Evolutionary conservation across 1,284 basidiomycete genomes (phyloP), one percentile per base, ranked within the genome.

Genomic region (Fomitopsis palustris): DNA sequence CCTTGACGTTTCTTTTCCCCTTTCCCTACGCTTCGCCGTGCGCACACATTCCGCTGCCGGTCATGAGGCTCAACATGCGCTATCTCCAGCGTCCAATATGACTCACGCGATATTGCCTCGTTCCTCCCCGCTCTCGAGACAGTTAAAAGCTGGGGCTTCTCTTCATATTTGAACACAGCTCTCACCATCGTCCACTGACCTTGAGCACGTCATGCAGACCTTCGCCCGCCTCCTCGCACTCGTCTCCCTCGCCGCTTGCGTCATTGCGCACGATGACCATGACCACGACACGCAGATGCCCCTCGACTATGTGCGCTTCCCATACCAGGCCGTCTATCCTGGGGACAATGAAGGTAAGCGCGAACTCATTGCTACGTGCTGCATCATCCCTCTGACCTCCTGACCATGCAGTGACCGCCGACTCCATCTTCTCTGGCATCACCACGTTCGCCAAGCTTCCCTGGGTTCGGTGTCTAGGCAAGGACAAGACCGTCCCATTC

Each of bases 361-460:
- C 16, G 25, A 17, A 58, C 43, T 10, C 31, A 33, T 33, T 7
- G 31, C 31, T 33, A 54, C 47, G 56, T 5, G n/a, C 37, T 7
- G 4, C 12, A 35, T 29, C 5, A 53, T n/a, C 23, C 38, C 43
- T 12, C 43, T 54, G 54, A 52, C 25, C 9, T 55, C 16, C 19
- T 52, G 19, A 57, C 56, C n/a, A 52, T 29, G 33, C 58, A 86
- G 86, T 88, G 29, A 88, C 85, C 38, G 86, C 86, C 10, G 81
- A 90, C 67, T 82, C 87, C 25, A 76, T 88, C 39, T 90, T 90
- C 72, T 85, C 86, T 57, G 88, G 88, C 3, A 88, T 90, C 45
- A 83, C 87, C 3, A 90, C 88, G 4, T 90, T 90, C 67, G 88
- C 88, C 35, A 88, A 78, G 71, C 77, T 90, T 31, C 88, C 88